Percentiles rank a stretch among this genome's conserved stretches.
phyloP scores from a whole-genome alignment of 768 basidiomycete species.

The Glaciozyma martinii region DNA sequence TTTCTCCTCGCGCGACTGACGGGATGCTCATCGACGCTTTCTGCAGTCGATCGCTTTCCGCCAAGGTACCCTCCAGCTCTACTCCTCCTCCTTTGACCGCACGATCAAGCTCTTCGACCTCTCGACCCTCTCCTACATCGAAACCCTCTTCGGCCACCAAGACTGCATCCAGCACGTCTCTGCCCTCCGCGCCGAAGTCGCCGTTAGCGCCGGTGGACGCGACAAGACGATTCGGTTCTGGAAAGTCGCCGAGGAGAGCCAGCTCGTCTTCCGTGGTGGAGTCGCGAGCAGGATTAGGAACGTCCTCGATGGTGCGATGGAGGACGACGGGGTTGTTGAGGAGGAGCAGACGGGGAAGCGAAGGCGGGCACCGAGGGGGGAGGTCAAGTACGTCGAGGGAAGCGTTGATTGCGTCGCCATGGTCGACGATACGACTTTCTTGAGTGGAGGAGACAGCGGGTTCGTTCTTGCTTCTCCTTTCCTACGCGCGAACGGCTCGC shows the following conservation, averaged over 20 bases:
- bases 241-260: constrained; percentile 92
- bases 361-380: constrained; percentile 43
- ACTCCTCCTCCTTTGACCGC: constrained; percentile 72
- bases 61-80: constrained; percentile 64
- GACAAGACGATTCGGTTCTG: constrained; percentile 90
- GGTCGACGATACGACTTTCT: constrained; percentile 87
- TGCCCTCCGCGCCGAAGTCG: constrained; percentile 70
- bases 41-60: constrained; percentile 62
- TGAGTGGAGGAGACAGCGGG: constrained; percentile 96
- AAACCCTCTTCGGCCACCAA: constrained; percentile 95
- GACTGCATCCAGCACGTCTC: constrained; percentile 71
- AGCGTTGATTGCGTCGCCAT: constrained; percentile 86
- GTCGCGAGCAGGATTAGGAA: constrained; percentile 70
- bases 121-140: constrained; percentile 67
- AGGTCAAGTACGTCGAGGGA: constrained; percentile 63
- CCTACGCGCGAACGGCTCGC: not conserved
- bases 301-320: constrained; percentile 61
- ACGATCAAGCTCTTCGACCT: constrained; percentile 81
- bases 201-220: constrained; percentile 75
- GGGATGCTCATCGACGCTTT: not conserved
- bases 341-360: constrained; percentile 52
- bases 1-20: constrained; percentile 35
- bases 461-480: constrained; percentile 43
- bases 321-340: constrained; percentile 37
- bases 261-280: constrained; percentile 94